These are phyloP conservation scores for Sextonia rubra DNA, from an alignment of 164 flowering plant species.

Conservation along the genomic window DNA sequence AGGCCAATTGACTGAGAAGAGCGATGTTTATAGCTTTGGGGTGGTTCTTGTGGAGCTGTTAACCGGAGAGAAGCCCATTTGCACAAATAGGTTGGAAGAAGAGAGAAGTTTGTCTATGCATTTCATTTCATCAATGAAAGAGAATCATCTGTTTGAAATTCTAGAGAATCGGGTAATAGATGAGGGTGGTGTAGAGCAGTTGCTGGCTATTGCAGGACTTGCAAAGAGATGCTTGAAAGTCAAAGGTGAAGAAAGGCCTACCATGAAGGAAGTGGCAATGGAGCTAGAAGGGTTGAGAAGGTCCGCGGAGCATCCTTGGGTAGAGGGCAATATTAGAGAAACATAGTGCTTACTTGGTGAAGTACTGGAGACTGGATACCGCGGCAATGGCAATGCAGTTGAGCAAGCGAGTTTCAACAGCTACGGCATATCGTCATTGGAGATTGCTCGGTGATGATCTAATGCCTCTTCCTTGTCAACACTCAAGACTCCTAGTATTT, in stretches of 20 bases:
- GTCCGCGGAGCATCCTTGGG: neutral
- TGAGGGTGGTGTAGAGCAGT: neutral
- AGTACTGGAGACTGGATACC: neutral
- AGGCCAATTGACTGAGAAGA: conserved; percentile 12
- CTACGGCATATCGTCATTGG: neutral
- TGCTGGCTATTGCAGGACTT: neutral
- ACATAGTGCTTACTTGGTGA: neutral
- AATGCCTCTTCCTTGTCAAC: neutral
- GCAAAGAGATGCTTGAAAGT: conserved; percentile 7
- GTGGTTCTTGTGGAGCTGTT: conserved; percentile 17
- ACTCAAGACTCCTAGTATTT: too few relatives aligned
- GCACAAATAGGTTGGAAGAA: neutral
- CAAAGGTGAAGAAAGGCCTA: neutral
- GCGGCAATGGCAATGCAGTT: neutral
- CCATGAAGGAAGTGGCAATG: neutral
- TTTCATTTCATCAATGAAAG: conserved; percentile 6
- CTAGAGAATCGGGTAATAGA: conserved; percentile 1
- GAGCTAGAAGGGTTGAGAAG: conserved; percentile 1
- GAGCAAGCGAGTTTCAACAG: neutral
- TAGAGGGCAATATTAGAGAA: neutral
- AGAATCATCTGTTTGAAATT: neutral
- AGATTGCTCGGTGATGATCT: neutral
- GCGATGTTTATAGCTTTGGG: conserved; percentile 20
- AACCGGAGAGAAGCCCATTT: conserved; percentile 7
- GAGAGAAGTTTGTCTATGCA: neutral